These are phyloP conservation scores for Myrmaecium sp. DNA, from an alignment of 2,329 filamentous ascomycete species.

Conservation along the genomic window DNA sequence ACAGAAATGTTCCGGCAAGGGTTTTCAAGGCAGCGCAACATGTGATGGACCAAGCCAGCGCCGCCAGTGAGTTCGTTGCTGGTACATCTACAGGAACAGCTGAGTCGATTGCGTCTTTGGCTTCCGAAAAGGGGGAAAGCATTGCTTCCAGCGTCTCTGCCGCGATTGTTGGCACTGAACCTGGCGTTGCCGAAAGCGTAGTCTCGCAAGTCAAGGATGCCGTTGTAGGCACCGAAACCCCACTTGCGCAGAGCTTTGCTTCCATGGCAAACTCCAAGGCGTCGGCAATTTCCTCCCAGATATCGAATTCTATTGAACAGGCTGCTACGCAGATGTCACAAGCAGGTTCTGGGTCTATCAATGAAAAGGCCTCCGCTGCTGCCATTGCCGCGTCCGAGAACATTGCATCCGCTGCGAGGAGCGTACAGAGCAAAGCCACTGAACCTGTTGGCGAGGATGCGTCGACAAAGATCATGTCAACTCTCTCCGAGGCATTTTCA, in stretches of 20 bases:
- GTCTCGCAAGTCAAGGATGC: conserved; percentile 29
- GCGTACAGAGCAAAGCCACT: too few relatives aligned
- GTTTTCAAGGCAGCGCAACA: conserved; percentile 29
- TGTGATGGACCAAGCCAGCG: conserved; percentile 9
- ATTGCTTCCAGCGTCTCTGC: conserved; percentile 10
- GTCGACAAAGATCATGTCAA: too few relatives aligned
- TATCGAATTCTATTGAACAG: too few relatives aligned
- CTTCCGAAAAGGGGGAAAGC: conserved; percentile 8
- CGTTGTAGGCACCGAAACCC: conserved; percentile 30
- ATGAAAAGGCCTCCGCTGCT: too few relatives aligned
- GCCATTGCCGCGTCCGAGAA: too few relatives aligned
- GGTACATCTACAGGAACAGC: conserved; percentile 17
- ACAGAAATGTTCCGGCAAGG: conserved; percentile 42
- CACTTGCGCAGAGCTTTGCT: conserved; percentile 25
- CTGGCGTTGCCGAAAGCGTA: conserved; percentile 26
- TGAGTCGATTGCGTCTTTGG: conserved; percentile 18
- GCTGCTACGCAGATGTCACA: too few relatives aligned
- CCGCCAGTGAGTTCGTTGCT: conserved; percentile 10
- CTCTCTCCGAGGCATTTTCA: conserved; percentile 6
- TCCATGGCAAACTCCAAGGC: too few relatives aligned
- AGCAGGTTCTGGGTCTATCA: too few relatives aligned
- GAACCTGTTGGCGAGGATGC: too few relatives aligned
- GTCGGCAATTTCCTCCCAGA: too few relatives aligned
- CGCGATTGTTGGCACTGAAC: conserved; percentile 26
- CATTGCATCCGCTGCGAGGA: too few relatives aligned